These are phyloP conservation scores for Zea luxurians DNA, from an alignment of 176 grass and related monocot species.

Conservation along the genomic window DNA sequence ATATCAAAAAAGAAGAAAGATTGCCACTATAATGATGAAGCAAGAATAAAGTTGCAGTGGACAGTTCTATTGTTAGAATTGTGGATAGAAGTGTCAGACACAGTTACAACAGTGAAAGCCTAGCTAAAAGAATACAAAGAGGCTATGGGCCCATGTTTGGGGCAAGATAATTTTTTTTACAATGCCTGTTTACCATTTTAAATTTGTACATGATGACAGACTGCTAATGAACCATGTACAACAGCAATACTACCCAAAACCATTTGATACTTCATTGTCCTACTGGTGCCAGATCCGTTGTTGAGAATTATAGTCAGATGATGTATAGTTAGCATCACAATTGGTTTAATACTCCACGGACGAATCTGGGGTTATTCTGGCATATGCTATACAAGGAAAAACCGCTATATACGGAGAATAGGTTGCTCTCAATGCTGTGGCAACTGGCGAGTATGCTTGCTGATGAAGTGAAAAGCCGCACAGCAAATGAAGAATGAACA, in stretches of 20 bases:
- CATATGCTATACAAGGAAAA: conserved; percentile 22
- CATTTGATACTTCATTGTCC: conserved; percentile 12
- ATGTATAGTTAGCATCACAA: conserved; percentile 41
- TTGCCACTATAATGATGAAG: not conserved
- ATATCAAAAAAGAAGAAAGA: not conserved
- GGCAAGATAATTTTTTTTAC: conserved; percentile 24
- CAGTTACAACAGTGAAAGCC: not conserved
- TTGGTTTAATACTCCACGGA: not conserved
- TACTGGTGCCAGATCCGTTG: conserved; percentile 26
- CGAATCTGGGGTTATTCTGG: not conserved
- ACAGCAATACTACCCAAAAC: conserved; percentile 24
- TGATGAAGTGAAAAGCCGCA: conserved; percentile 33
- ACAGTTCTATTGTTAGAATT: not conserved
- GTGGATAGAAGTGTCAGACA: not conserved
- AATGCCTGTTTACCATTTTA: conserved; percentile 20
- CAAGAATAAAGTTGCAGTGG: conserved; percentile 14
- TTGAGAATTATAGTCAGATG: not conserved
- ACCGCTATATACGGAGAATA: conserved; percentile 26
- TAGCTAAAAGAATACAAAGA: conserved; percentile 28
- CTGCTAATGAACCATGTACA: conserved; percentile 41
- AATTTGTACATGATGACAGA: conserved; percentile 37
- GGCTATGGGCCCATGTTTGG: not conserved
- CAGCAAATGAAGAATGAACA: conserved; percentile 43
- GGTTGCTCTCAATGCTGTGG: conserved; percentile 14
- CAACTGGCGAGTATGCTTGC: conserved; percentile 19